Percentiles rank a stretch among this genome's conserved stretches.
phyloP scores from a whole-genome alignment of 768 basidiomycete species.

The Clitopilus passeckerianus region DNA sequence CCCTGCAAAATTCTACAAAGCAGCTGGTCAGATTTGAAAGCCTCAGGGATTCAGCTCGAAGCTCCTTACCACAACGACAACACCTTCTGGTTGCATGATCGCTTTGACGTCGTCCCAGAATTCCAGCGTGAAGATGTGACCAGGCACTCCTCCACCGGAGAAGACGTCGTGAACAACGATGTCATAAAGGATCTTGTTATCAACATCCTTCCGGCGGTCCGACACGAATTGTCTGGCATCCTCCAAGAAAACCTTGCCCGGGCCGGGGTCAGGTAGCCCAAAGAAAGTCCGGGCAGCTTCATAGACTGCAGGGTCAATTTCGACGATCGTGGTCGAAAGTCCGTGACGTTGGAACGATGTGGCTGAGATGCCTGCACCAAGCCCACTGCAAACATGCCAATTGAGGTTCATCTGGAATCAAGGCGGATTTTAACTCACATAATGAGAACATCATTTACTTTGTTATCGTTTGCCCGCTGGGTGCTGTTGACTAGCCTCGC shows the following conservation, averaged over 20 bases:
- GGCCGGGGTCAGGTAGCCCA: constrained; percentile 61
- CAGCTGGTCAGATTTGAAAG: background rate
- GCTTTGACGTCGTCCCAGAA: constrained; percentile 74
- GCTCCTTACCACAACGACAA: constrained; percentile 72
- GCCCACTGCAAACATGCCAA: constrained; percentile 51
- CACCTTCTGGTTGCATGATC: constrained; percentile 63
- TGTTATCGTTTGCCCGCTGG: constrained; percentile 24
- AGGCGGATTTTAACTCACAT: constrained; percentile 46
- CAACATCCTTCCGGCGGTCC: constrained; percentile 21
- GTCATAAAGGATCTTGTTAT: constrained; percentile 45
- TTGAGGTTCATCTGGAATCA: constrained; percentile 1
- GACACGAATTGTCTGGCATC: constrained; percentile 77
- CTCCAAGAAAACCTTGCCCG: constrained; percentile 60
- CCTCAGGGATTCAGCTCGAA: background rate
- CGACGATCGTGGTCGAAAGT: constrained; percentile 77
- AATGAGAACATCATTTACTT: constrained; percentile 52
- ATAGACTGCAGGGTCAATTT: constrained; percentile 91
- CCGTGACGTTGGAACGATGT: constrained; percentile 67
- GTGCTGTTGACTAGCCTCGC: constrained; percentile 62
- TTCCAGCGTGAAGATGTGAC: constrained; percentile 77
- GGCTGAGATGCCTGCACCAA: constrained; percentile 82
- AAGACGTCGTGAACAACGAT: constrained; percentile 89
- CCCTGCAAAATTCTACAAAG: constrained; percentile 79
- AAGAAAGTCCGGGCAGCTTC: constrained; percentile 77
- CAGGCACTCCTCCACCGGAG: constrained; percentile 88